phyloP scores from a whole-genome alignment of 2,329 filamentous ascomycete genomes.

The Epichloe gansuensis region DNA sequence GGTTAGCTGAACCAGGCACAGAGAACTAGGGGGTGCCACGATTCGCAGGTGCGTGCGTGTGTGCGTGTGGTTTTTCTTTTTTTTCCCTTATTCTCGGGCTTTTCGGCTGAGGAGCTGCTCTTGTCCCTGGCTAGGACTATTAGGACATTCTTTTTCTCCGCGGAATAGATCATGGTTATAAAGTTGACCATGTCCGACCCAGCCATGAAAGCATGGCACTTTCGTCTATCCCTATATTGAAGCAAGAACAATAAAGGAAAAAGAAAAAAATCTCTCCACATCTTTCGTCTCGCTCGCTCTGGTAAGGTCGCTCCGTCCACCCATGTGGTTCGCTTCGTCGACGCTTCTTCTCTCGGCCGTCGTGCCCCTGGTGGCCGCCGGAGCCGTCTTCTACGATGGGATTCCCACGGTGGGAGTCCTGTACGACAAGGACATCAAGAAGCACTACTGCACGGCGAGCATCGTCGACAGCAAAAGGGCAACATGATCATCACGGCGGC shows the following conservation, averaged over 20 bases:
- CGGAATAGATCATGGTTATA: no score
- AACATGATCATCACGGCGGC: conserved; percentile 8
- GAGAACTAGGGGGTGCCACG: neutral
- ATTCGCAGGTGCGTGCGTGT: no score
- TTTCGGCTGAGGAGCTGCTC: neutral
- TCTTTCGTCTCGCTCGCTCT: neutral
- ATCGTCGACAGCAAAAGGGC: conserved; percentile 6
- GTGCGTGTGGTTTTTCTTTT: no score
- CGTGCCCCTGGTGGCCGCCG: neutral
- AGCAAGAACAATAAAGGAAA: no score
- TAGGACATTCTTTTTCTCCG: no score
- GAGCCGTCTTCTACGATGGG: conserved; percentile 4
- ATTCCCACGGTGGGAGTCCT: conserved; percentile 7
- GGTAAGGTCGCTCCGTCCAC: no score
- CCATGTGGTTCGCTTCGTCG: neutral
- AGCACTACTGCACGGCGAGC: conserved; percentile 8
- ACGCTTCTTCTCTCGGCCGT: neutral
- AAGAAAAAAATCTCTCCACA: no score
- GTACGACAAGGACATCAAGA: neutral
- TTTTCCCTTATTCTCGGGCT: neutral
- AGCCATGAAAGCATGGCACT: no score
- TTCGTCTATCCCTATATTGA: no score
- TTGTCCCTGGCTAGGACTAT: no score
- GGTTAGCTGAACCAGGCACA: neutral
- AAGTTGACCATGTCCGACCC: no score